Conservation (phyloP, 352 stramenopile genomes). For the Phytopythium vexans region DNA sequence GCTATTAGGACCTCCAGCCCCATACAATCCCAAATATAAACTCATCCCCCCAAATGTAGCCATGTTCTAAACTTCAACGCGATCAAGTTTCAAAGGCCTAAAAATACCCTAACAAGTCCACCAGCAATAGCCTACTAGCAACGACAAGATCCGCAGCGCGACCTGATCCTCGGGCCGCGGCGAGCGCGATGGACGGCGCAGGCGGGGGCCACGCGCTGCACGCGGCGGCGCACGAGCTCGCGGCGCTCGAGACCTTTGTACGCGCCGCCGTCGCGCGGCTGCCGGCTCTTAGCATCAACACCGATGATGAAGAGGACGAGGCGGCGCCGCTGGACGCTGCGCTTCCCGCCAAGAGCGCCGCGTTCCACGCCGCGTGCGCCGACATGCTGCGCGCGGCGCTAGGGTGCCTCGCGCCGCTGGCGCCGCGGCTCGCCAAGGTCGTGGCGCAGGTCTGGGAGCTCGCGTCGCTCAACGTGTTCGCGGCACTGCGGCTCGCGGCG, state of each 20-base stretch:
- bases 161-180: no score
- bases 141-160: no score
- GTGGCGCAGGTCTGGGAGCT: conserved; percentile 63
- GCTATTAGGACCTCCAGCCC: no score
- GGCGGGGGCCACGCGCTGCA: not conserved
- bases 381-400: conserved; percentile 52
- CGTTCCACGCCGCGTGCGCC: conserved; percentile 50
- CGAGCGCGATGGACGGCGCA: no score
- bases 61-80: no score
- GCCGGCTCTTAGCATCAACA: conserved; percentile 20
- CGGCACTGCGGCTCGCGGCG: conserved; percentile 48
- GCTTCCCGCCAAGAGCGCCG: conserved; percentile 3
- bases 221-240: conserved; percentile 5
- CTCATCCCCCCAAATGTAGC: no score
- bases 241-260: conserved; percentile 59
- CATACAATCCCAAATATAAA: no score
- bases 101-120: no score
- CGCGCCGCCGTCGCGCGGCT: conserved; percentile 48
- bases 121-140: no score
- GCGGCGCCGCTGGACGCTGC: conserved; percentile 2
- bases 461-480: conserved; percentile 61
- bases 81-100: no score
- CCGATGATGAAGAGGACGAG: not conserved
- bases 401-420: conserved; percentile 35
- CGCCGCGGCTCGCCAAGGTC: conserved; percentile 42